These are phyloP conservation scores for Saccharomycopsis sp. DNA, from an alignment of 805 yeast genomes.

Conservation along the genomic window DNA sequence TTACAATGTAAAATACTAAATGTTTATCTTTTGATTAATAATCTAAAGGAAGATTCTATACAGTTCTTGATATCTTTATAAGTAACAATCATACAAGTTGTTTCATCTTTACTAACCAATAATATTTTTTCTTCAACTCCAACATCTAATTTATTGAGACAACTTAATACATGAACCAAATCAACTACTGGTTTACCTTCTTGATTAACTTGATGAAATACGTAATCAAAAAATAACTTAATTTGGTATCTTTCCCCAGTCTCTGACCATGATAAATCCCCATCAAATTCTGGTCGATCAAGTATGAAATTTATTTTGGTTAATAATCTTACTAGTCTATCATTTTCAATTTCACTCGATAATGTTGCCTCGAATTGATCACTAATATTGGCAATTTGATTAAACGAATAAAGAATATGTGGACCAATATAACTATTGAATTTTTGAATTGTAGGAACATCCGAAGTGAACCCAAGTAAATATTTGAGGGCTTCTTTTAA, in stretches of 20 bases:
- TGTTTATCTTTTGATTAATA: conserved; percentile 5
- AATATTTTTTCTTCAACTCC: conserved; percentile 79
- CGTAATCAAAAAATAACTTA: conserved; percentile 68
- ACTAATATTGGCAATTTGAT: conserved; percentile 39
- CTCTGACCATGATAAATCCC: conserved; percentile 55
- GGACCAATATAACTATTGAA: conserved; percentile 33
- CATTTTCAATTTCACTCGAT: conserved; percentile 75
- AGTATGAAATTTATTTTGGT: conserved; percentile 71
- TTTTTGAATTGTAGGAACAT: conserved; percentile 20
- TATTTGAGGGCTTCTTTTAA: conserved; percentile 36
- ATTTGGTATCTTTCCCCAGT: conserved; percentile 67
- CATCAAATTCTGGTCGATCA: conserved; percentile 58
- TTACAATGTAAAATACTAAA: too few relatives aligned
- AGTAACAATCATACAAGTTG: conserved; percentile 72
- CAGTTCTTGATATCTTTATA: conserved; percentile 73
- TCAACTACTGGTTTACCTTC: conserved; percentile 70
- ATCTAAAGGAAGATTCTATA: conserved; percentile 29
- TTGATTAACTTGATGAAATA: conserved; percentile 78
- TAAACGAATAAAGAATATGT: conserved; percentile 35
- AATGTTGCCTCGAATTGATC: conserved; percentile 56
- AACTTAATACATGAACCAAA: conserved; percentile 66
- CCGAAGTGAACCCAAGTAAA: conserved; percentile 21
- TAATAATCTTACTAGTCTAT: conserved; percentile 70
- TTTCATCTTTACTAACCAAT: conserved; percentile 76
- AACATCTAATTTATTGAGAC: conserved; percentile 83